Percentiles rank a stretch among this genome's conserved stretches.
phyloP scores from a whole-genome alignment of 768 basidiomycete species.

The Russula dissimulans region DNA sequence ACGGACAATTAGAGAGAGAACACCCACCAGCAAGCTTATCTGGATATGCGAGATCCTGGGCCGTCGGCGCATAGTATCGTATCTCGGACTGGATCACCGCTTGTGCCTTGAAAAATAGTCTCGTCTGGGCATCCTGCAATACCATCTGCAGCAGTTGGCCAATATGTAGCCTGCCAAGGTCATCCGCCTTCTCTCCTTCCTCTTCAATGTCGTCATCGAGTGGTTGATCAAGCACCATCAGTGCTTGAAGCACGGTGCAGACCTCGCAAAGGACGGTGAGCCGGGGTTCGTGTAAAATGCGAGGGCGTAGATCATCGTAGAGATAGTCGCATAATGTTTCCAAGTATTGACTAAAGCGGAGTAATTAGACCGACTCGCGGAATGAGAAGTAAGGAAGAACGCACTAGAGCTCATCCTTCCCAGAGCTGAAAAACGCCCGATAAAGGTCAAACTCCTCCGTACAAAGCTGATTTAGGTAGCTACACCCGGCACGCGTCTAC shows the following conservation, averaged over 20 bases:
- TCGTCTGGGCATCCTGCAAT: constrained; percentile 91
- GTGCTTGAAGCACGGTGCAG: constrained; percentile 90
- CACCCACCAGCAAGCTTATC: constrained; percentile 63
- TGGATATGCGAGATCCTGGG: constrained; percentile 81
- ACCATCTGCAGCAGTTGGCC: constrained; percentile 80
- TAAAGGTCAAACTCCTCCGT: constrained; percentile 84
- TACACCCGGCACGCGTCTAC: constrained; percentile 85
- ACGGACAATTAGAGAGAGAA: not conserved
- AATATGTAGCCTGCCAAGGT: constrained; percentile 61
- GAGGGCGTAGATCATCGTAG: constrained; percentile 91
- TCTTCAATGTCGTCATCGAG: constrained; percentile 28
- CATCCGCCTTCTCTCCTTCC: constrained; percentile 30
- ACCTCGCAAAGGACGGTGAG: constrained; percentile 87
- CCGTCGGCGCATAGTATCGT: constrained; percentile 65
- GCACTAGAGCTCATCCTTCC: constrained; percentile 66
- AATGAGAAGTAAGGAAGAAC: constrained; percentile 21
- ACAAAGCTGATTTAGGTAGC: constrained; percentile 86
- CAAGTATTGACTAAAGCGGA: constrained; percentile 61
- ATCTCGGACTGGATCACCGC: constrained; percentile 85
- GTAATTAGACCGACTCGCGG: not conserved
- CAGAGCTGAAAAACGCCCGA: constrained; percentile 78
- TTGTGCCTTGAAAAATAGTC: constrained; percentile 94
- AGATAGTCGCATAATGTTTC: constrained; percentile 89
- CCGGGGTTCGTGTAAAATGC: constrained; percentile 87
- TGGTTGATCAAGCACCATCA: constrained; percentile 85